These are phyloP conservation scores for Ballota nigra DNA, from an alignment of 257 asterid species.

Conservation along the genomic window DNA sequence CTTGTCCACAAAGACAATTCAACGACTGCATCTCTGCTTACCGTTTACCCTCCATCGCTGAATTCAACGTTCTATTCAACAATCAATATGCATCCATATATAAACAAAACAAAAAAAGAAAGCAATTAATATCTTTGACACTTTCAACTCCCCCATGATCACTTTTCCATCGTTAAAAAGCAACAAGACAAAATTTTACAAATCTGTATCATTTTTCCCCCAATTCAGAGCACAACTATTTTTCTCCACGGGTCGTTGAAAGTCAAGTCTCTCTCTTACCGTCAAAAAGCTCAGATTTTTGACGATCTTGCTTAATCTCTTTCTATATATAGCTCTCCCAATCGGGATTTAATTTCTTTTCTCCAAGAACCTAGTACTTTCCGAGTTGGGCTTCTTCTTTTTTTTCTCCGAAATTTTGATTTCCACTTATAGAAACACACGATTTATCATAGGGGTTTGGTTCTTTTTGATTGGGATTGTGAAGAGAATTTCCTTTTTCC, in stretches of 20 bases:
- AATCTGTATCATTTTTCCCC: neutral
- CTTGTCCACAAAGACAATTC: slow-evolving; percentile 19
- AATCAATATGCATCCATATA: neutral
- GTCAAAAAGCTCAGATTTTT: slow-evolving; percentile 20
- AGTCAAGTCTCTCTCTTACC: slow-evolving; percentile 17
- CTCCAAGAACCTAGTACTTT: slow-evolving; percentile 24
- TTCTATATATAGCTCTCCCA: slow-evolving; percentile 18
- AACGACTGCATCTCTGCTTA: slow-evolving; percentile 23
- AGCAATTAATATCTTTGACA: slow-evolving; percentile 10
- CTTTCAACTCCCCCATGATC: slow-evolving; percentile 23
- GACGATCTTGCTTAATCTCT: slow-evolving; percentile 2
- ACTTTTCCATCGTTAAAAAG: neutral
- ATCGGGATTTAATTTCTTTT: slow-evolving; percentile 19
- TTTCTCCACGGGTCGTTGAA: slow-evolving; percentile 9
- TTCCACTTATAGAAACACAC: neutral
- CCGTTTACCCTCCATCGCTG: slow-evolving; percentile 24
- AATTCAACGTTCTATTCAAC: slow-evolving; percentile 28
- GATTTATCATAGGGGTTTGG: neutral
- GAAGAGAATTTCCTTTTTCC: no score
- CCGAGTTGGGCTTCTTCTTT: neutral
- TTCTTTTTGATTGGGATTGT: neutral
- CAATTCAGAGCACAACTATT: neutral
- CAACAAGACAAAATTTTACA: neutral
- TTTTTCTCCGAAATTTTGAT: neutral
- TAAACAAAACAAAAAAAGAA: neutral